Conservation (phyloP, 2,329 filamentous ascomycete species). For the Akanthomyces uredinophilus region DNA sequence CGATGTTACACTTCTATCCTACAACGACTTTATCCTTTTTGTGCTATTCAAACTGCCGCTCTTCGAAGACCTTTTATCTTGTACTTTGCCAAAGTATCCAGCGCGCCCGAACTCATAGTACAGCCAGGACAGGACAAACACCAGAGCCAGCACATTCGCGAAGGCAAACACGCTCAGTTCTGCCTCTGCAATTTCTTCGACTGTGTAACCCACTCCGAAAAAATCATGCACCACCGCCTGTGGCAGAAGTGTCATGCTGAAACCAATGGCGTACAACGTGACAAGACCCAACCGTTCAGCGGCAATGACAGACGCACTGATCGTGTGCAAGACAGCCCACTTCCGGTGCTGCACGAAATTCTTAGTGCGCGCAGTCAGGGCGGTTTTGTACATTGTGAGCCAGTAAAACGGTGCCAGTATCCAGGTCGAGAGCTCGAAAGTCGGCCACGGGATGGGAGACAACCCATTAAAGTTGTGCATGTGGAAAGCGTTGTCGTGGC, state of each 20-base stretch:
- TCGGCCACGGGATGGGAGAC: background rate
- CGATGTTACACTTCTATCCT: too few relatives aligned
- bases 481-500: background rate
- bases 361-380: background rate
- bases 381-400: slow-evolving; percentile 7
- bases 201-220: background rate
- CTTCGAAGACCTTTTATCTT: background rate
- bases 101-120: background rate
- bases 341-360: background rate
- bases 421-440: background rate
- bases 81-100: background rate
- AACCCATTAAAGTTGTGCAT: background rate
- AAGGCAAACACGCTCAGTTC: slow-evolving; percentile 2
- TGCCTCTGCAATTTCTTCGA: slow-evolving; percentile 1
- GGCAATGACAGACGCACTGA: background rate
- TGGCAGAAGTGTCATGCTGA: background rate
- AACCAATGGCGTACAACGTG: background rate
- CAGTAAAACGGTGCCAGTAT: background rate
- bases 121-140: background rate
- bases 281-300: background rate
- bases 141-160: background rate
- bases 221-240: background rate
- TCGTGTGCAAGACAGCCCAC: slow-evolving; percentile 12
- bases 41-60: too few relatives aligned
- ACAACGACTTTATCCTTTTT: background rate